Evolutionary conservation across 2,329 filamentous ascomycete species (phyloP), one percentile per base, ranked within the genome.

Genomic region (Bipolaris gigantea): DNA sequence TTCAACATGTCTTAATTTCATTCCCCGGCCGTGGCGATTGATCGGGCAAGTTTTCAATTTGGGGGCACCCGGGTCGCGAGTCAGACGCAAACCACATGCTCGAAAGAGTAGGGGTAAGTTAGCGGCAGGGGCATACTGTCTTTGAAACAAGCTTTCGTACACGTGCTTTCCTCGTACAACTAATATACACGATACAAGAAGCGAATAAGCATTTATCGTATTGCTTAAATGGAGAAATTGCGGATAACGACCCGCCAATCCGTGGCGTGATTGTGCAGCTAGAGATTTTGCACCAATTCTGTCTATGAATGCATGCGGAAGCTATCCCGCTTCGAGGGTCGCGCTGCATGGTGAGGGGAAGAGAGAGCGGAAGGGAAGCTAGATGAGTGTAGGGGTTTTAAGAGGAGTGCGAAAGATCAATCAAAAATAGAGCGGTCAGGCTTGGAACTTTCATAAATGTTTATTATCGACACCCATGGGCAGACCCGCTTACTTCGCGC

Each of bases 221-320:
- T 46, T 19, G 15, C 34, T 50, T 21, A 46, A 46, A 15, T 23
- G 19, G 10, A 32, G 18, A 50, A 43, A 50, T 46, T 46, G 15
- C 25, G 18, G 16, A 27, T 3, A 21, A 43, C 4, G 10, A 33
- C 16, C 18, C 11, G 16, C 41, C 27, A 39, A 39, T 39, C 13
- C 13, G 18, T 19, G 19, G 34, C 25, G 32, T 46, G 33, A n/a
- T 19, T 25, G 33, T 25, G 7, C 48, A n/a, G 18, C 9, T 25
- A 19, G 32, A 34, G 10, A 50, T 46, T 16, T 45, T 23, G 7
- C 19, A 23, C 33, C 34, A 21, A 23, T 50, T 35, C 18, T 25
- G 10, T 18, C 15, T 30, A 36, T 32, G 16, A n/a, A 18, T 18
- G 15, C 23, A 23, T 23, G 23, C 48, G 16, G 48, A 23, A 44